Evolutionary conservation across 2,329 filamentous ascomycete genomes (phyloP).

Genomic region (Trichoderma simmonsii): DNA sequence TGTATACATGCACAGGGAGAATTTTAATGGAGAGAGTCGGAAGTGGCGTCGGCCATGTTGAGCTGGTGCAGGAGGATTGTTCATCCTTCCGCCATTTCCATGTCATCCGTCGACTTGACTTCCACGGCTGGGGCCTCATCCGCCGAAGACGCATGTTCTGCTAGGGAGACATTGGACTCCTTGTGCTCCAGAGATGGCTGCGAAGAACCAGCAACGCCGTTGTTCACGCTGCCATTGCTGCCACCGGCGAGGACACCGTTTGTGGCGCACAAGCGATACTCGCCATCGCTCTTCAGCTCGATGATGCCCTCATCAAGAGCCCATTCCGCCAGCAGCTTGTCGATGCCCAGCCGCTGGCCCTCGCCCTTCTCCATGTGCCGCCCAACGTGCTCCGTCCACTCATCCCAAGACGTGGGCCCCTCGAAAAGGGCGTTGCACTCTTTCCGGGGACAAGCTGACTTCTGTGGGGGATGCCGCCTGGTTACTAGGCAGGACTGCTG

Average conservation of each 20-base stretch:
- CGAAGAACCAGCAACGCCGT: not conserved
- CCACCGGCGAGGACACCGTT: constrained; percentile 26
- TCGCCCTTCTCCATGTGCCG: constrained; percentile 79
- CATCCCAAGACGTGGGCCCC: constrained; percentile 76
- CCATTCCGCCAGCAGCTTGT: constrained; percentile 57
- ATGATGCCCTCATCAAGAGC: constrained; percentile 63
- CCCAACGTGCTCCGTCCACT: constrained; percentile 89
- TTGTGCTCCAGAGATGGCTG: constrained; percentile 27
- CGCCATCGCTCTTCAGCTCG: constrained; percentile 52
- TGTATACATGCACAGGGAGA: not conserved
- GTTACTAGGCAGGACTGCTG: constrained; percentile 70
- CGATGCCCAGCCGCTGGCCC: constrained; percentile 54
- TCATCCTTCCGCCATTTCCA: constrained; percentile 26
- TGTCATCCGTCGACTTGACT: constrained; percentile 27
- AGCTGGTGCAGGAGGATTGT: not conserved
- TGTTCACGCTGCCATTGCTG: constrained; percentile 17
- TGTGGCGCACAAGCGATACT: constrained; percentile 48
- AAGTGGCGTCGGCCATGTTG: not conserved
- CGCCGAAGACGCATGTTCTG: constrained; percentile 19
- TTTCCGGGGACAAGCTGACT: constrained; percentile 66
- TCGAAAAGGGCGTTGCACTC: constrained; percentile 72
- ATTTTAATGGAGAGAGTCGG: not conserved
- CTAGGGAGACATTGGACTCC: constrained; percentile 25
- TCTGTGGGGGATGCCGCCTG: constrained; percentile 65
- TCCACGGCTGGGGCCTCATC: constrained; percentile 27